Evolutionary conservation across 2,329 filamentous ascomycete species (phyloP), one percentile per base, ranked within the genome.

Genomic region (Scortechinia acanthostroma): DNA sequence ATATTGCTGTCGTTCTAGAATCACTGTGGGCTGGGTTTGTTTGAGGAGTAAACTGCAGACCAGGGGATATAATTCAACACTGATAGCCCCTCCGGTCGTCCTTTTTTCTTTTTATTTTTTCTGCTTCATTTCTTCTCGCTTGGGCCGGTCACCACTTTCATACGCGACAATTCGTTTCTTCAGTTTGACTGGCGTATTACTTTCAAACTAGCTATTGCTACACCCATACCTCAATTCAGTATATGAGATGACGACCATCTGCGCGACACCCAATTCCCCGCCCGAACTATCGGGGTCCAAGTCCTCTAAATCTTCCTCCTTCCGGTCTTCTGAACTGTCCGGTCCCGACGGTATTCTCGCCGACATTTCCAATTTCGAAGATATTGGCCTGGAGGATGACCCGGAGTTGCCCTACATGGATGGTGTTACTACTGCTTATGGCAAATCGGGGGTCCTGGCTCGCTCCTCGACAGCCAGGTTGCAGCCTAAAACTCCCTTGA

Each of bases 221-320:
- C n/a, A n/a, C n/a, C n/a, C n/a, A n/a, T n/a, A n/a, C n/a, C n/a
- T n/a, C n/a, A n/a, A n/a, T n/a, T n/a, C n/a, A n/a, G n/a, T n/a
- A 40, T 19, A 40, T 40, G 35, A 40, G 35, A 40, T 40, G 35
- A 40, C 35, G 10, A 40, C 35, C 35, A 19, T 40, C 17, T 40
- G 10, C 35, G 6, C 35, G 17, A 13, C 35, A 40, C 82, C 83
- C 42, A 78, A 76, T 61, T 88, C 86, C 52, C 85, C 85, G 47
- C 86, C 86, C 49, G 87, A 88, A 56, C 80, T 95, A 66, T 88
- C 86, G 43, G 66, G 70, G 53, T 94, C 88, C 49, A 94, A 91
- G 64, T 93, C 88, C 50, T 95, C 88, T 52, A 94, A 93, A 65
- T 90, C 89, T 21, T 94, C 88, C 3, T 95, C 89, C 43, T 86